These are phyloP conservation scores for Puccinellia tenuiflora DNA, from an alignment of 176 grass and related monocot genomes.

Conservation along the genomic window DNA sequence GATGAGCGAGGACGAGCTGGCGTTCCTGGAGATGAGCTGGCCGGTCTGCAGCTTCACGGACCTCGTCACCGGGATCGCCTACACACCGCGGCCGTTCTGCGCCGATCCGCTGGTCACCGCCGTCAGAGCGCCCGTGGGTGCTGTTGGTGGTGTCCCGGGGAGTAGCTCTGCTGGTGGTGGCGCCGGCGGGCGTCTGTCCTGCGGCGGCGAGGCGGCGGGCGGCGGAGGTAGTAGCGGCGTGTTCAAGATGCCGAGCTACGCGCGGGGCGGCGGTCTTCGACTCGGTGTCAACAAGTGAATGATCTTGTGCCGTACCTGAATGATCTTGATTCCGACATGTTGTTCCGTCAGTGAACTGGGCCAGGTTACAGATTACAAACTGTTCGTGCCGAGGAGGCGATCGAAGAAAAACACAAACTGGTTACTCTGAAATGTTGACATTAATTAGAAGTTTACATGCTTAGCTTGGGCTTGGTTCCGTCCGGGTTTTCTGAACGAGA, in stretches of 20 bases:
- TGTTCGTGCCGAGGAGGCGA: no score
- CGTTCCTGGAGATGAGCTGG: constrained; percentile 27
- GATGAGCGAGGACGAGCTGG: constrained; percentile 37
- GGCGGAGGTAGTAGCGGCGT: neutral
- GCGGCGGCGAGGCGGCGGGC: neutral
- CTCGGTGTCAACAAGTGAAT: neutral
- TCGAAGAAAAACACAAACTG: no score
- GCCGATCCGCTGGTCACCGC: neutral
- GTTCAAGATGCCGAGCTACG: neutral
- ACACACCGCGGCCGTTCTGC: neutral
- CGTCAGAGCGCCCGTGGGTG: neutral
- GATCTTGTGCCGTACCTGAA: no score
- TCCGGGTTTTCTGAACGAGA: no score
- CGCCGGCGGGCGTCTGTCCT: neutral
- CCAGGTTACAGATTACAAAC: no score
- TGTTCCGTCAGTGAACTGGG: no score
- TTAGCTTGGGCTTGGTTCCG: no score
- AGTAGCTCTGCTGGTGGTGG: no score
- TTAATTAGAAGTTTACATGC: no score
- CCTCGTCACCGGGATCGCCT: constrained; percentile 8
- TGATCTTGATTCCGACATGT: no score
- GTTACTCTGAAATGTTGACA: no score
- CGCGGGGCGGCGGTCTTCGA: neutral
- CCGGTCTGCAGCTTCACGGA: constrained; percentile 28
- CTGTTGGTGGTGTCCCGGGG: neutral